These are phyloP conservation scores for Linnemannia hyalina DNA, from an alignment of 192 early-diverging fungal species.

Conservation along the genomic window DNA sequence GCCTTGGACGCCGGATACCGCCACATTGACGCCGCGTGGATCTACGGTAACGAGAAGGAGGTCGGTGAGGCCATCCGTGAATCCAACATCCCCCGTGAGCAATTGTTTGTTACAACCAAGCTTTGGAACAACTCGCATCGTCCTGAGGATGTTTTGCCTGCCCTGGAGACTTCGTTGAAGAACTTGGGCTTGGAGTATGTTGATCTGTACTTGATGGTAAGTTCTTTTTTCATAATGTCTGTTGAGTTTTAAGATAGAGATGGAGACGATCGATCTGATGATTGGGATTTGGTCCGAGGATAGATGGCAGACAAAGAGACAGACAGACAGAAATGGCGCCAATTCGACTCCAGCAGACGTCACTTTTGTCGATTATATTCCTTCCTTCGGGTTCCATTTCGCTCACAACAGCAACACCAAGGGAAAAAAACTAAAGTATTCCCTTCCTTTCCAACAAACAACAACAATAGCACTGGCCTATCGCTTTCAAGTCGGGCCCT, in stretches of 20 bases:
- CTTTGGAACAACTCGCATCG: slow-evolving; percentile 68
- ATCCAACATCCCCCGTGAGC: slow-evolving; percentile 70
- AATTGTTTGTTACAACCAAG: slow-evolving; percentile 88
- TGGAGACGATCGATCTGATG: too few relatives aligned
- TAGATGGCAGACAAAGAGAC: background rate
- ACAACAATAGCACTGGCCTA: slow-evolving; percentile 82
- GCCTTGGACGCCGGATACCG: slow-evolving; percentile 79
- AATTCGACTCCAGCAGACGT: too few relatives aligned
- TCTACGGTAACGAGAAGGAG: slow-evolving; percentile 84
- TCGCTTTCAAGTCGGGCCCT: slow-evolving; percentile 62
- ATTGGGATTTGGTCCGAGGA: too few relatives aligned
- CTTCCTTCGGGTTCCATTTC: background rate
- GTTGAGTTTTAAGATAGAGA: background rate
- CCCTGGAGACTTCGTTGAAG: slow-evolving; percentile 72
- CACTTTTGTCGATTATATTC: too few relatives aligned
- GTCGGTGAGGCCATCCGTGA: slow-evolving; percentile 82
- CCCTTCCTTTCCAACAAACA: background rate
- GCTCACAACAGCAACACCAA: background rate
- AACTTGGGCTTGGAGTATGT: slow-evolving; percentile 82
- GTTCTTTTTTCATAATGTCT: background rate
- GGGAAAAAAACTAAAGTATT: background rate
- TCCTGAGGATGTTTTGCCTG: slow-evolving; percentile 71
- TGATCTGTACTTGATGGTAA: slow-evolving; percentile 77
- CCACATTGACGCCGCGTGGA: slow-evolving; percentile 70
- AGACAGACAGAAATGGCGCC: background rate